Evolutionary conservation across 2,329 filamentous ascomycete species (phyloP).

Genomic region (Phialocephala subalpina): DNA sequence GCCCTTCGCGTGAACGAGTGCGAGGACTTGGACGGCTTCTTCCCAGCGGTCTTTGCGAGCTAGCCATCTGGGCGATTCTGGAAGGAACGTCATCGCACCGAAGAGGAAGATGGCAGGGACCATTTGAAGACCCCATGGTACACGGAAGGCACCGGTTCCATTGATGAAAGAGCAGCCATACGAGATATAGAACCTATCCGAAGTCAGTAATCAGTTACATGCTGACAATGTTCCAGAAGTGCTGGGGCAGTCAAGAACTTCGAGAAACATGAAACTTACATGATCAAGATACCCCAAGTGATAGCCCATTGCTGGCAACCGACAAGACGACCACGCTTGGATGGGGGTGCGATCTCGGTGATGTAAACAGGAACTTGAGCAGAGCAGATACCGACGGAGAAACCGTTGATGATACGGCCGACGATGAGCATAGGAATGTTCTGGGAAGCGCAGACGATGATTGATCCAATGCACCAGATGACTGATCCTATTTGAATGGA

Average conservation of each 20-base stretch:
- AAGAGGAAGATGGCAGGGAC: constrained; percentile 66
- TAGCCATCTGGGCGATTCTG: constrained; percentile 70
- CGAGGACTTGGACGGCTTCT: constrained; percentile 55
- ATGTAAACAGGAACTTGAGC: constrained; percentile 75
- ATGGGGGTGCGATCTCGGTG: constrained; percentile 67
- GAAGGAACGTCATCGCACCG: constrained; percentile 65
- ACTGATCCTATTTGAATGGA: constrained; percentile 56
- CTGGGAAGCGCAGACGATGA: constrained; percentile 65
- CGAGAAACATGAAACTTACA: background rate
- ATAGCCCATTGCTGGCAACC: constrained; percentile 74
- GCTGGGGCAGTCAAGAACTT: too few relatives aligned
- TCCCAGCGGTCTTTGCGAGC: constrained; percentile 69
- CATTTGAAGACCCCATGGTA: constrained; percentile 72
- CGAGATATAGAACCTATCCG: constrained; percentile 63
- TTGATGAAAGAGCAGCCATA: constrained; percentile 70
- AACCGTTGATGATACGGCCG: constrained; percentile 67
- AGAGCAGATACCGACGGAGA: constrained; percentile 68
- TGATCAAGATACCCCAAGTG: constrained; percentile 67
- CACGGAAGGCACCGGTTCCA: constrained; percentile 65
- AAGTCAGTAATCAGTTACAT: constrained; percentile 50
- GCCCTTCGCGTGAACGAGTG: constrained; percentile 67
- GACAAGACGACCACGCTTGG: constrained; percentile 69
- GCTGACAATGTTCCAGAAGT: constrained; percentile 51
- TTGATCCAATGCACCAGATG: constrained; percentile 64
- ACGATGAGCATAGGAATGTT: constrained; percentile 60